Percentiles rank a stretch among this genome's conserved stretches.
Conservation (phyloP, 805 yeast species). For the Yamadazyma sp. region DNA sequence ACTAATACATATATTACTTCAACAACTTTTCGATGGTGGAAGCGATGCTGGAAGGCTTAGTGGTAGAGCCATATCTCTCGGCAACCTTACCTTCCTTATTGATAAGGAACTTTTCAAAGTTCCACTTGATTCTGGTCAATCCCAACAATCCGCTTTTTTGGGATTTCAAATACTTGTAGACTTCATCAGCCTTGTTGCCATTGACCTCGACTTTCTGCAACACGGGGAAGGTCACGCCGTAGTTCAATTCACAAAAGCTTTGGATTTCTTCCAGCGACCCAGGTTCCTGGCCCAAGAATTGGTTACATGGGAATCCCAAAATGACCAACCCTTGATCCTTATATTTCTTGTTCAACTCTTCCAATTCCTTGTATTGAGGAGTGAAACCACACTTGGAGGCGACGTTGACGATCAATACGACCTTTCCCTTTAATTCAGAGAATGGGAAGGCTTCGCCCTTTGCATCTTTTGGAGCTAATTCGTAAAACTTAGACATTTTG, state of each 20-base stretch:
- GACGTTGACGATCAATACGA: slow-evolving; percentile 46
- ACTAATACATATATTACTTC: slow-evolving; percentile 17
- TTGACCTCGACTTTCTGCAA: slow-evolving; percentile 87
- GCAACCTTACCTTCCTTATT: slow-evolving; percentile 43
- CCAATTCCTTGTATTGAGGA: slow-evolving; percentile 43
- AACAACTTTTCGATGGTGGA: slow-evolving; percentile 59
- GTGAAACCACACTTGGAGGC: slow-evolving; percentile 47
- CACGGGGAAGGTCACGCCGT: slow-evolving; percentile 90
- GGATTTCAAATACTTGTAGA: slow-evolving; percentile 72
- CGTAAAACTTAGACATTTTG: slow-evolving; percentile 36
- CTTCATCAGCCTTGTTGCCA: slow-evolving; percentile 78
- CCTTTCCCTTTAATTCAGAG: slow-evolving; percentile 43
- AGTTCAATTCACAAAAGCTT: slow-evolving; percentile 72
- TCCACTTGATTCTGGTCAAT: slow-evolving; percentile 44
- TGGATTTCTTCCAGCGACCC: slow-evolving; percentile 58
- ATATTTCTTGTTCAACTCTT: slow-evolving; percentile 42
- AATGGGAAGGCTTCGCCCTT: slow-evolving; percentile 40
- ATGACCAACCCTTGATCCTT: slow-evolving; percentile 36
- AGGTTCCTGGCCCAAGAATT: slow-evolving; percentile 45
- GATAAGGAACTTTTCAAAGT: slow-evolving; percentile 45
- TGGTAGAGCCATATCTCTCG: slow-evolving; percentile 66
- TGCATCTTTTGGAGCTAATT: slow-evolving; percentile 39
- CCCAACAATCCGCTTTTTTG: slow-evolving; percentile 50
- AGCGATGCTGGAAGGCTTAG: slow-evolving; percentile 35
- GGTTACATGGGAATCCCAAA: slow-evolving; percentile 47